Conservation (phyloP, 1,284 basidiomycete genomes). For the Retiboletus flavoniger region DNA sequence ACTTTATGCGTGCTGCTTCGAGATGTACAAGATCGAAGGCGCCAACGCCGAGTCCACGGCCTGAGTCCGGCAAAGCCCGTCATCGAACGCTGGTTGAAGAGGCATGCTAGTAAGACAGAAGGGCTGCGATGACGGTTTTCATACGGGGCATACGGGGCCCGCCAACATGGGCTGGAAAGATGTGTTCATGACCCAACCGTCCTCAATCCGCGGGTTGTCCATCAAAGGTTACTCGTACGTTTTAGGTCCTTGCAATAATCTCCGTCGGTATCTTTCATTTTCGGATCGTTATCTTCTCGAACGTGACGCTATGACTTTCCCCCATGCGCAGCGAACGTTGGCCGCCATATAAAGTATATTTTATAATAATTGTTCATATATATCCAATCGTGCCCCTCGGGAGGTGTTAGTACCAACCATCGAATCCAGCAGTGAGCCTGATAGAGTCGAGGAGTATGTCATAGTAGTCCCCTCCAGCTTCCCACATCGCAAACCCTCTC, state of each 20-base stretch:
- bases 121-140: neutral
- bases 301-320: no score
- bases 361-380: no score
- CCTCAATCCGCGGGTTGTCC: no score
- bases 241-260: no score
- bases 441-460: conserved; percentile 54
- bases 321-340: no score
- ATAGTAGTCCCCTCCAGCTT: conserved; percentile 53
- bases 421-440: conserved; percentile 40
- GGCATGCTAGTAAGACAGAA: conserved; percentile 7
- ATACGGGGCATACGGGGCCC: no score
- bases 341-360: no score
- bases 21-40: conserved; percentile 51
- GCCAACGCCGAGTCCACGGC: conserved; percentile 48
- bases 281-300: no score
- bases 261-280: no score
- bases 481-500: conserved; percentile 58
- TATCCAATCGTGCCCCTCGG: no score
- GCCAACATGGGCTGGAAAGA: no score
- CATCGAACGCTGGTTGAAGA: conserved; percentile 59
- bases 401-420: neutral
- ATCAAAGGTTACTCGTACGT: no score
- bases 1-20: conserved; percentile 31
- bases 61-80: conserved; percentile 57
- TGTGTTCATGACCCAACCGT: neutral